Evolutionary conservation across 2,329 filamentous ascomycete genomes (phyloP).

Genomic region (Tolypocladium amazonense): DNA sequence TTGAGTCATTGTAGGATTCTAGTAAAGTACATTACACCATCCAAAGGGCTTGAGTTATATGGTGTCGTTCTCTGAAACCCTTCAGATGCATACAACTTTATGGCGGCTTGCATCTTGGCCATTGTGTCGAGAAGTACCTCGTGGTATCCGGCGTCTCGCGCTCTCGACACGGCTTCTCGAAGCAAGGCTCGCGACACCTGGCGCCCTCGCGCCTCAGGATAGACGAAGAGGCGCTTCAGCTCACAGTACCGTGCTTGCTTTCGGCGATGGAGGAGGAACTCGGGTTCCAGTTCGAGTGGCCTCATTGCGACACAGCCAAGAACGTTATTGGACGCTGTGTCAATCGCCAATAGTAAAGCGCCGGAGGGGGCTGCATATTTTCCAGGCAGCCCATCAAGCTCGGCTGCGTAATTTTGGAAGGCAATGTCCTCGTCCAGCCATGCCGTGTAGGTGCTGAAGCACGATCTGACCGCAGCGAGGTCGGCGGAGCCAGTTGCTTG

Average conservation of each 20-base stretch:
- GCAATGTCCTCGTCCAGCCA: constrained; percentile 16
- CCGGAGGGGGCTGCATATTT: constrained; percentile 14
- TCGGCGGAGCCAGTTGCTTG: constrained; percentile 10
- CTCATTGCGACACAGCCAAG: constrained; percentile 16
- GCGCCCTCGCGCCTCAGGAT: constrained; percentile 14
- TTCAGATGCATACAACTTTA: constrained; percentile 12
- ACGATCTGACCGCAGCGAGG: constrained; percentile 7
- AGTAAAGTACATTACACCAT: constrained; percentile 11
- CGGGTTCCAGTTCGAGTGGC: constrained; percentile 7
- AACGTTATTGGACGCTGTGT: constrained; percentile 6
- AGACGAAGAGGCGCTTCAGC: constrained; percentile 16
- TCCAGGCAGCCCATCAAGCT: constrained; percentile 13
- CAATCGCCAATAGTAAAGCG: constrained; percentile 12
- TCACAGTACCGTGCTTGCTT: constrained; percentile 10
- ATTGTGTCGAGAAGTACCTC: constrained; percentile 15
- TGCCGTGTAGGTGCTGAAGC: constrained; percentile 13
- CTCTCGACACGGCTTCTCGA: constrained; percentile 6
- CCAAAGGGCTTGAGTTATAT: constrained; percentile 12
- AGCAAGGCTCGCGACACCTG: constrained; percentile 11
- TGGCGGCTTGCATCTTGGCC: constrained; percentile 11
- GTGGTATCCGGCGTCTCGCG: constrained; percentile 8
- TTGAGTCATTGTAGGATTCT: background rate
- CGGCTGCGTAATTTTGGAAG: constrained; percentile 14
- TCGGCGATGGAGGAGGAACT: constrained; percentile 1
- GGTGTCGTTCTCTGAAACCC: constrained; percentile 10